Conservation (phyloP, 2,329 filamentous ascomycete genomes). For the Colletotrichum filicis region DNA sequence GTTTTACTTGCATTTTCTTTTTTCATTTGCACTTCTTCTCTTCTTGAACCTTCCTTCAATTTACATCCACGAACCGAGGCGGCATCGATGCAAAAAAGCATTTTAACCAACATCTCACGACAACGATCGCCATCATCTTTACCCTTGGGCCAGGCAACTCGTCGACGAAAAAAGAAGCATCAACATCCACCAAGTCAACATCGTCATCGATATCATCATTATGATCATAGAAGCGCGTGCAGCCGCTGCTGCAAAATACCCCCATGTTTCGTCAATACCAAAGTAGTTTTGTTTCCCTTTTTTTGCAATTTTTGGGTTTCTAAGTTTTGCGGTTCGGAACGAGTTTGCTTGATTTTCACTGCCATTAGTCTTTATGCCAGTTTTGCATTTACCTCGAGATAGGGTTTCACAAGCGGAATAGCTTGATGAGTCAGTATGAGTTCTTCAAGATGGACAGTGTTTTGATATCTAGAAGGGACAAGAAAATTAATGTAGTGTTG, state of each 20-base stretch:
- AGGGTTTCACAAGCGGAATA: background rate
- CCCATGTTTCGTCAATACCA: background rate
- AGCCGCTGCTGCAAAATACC: conserved; percentile 19
- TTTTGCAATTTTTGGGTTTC: no score
- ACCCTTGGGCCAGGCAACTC: background rate
- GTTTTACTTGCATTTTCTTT: background rate
- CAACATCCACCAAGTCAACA: background rate
- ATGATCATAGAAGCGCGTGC: conserved; percentile 23
- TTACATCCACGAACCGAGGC: background rate
- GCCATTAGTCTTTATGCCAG: background rate
- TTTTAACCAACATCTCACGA: background rate
- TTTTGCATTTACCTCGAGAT: background rate
- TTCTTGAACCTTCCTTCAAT: background rate
- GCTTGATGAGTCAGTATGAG: background rate
- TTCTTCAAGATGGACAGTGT: background rate
- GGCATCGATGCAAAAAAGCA: background rate
- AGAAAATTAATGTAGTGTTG: background rate
- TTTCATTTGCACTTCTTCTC: background rate
- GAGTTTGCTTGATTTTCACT: background rate
- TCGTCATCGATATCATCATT: background rate
- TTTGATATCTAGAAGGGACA: background rate
- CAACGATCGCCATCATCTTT: no score
- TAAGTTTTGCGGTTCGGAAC: background rate
- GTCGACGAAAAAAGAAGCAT: background rate
- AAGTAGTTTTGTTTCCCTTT: no score